A percentile compares a stretch with the other conserved stretches of the same genome.
Evolutionary conservation across 345 rosid species (phyloP).

Genomic region (Ceriops decandra): DNA sequence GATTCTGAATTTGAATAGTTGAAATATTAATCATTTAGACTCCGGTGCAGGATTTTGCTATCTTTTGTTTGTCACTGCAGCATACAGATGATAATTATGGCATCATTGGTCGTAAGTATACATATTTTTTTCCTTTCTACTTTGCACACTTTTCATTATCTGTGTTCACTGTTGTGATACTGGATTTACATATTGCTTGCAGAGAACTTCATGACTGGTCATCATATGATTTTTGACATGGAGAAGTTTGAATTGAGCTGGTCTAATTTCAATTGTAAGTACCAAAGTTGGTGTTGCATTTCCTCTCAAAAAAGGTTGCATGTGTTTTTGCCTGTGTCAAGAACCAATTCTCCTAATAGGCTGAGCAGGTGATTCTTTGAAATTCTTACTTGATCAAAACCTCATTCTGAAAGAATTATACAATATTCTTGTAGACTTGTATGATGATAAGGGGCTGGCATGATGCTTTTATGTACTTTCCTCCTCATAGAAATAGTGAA

Average conservation of each 20-base stretch:
- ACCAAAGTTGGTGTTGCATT: neutral
- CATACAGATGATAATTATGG: constrained; percentile 19
- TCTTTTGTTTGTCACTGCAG: constrained; percentile 30
- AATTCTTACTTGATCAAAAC: neutral
- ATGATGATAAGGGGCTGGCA: neutral
- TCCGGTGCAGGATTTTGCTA: constrained; percentile 25
- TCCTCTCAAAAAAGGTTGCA: neutral
- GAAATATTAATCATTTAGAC: neutral
- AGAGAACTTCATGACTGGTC: constrained; percentile 43
- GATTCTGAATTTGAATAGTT: neutral
- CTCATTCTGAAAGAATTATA: too few species aligned
- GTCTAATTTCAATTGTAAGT: constrained; percentile 42
- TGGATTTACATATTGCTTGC: constrained; percentile 19
- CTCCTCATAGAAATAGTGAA: neutral
- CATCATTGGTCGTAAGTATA: constrained; percentile 35
- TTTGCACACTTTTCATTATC: neutral
- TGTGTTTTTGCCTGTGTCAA: neutral
- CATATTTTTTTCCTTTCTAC: neutral
- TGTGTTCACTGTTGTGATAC: neutral
- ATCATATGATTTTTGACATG: constrained; percentile 37
- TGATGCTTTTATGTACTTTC: neutral
- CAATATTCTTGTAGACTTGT: neutral
- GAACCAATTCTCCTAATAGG: neutral
- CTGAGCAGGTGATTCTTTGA: neutral
- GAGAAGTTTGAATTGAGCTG: constrained; percentile 37